These are phyloP conservation scores for Durusdinium trenchii DNA, from an alignment of 73 alveolate genomes.

Conservation along the genomic window DNA sequence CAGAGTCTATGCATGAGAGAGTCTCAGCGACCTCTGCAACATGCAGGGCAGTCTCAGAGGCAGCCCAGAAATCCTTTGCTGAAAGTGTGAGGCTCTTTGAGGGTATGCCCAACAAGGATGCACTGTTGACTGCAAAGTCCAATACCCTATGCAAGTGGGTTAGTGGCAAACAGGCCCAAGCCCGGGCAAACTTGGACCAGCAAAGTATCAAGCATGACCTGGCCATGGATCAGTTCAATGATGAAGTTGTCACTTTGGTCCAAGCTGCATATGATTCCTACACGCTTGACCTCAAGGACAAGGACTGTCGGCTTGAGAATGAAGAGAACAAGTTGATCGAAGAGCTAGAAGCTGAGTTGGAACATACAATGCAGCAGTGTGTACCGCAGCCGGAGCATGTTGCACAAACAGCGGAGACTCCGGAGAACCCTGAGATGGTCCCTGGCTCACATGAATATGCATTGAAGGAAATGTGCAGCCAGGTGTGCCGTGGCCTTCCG, in stretches of 20 bases:
- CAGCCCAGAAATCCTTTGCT: background rate
- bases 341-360: background rate
- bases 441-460: background rate
- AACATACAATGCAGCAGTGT: background rate
- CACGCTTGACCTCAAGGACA: background rate
- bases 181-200: background rate
- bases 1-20: background rate
- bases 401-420: background rate
- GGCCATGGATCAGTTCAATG: background rate
- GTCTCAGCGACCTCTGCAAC: background rate
- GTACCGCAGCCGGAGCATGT: background rate
- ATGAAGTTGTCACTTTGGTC: background rate
- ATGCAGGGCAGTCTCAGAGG: background rate
- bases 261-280: background rate
- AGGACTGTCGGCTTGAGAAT: background rate
- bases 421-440: background rate
- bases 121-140: background rate
- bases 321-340: background rate
- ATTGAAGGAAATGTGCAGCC: background rate
- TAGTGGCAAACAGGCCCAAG: background rate
- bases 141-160: background rate
- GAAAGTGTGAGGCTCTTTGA: background rate
- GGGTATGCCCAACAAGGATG: background rate
- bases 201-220: background rate
- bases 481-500: too few species aligned